Base-by-base conservation (phyloP, 208 protist species). In the Crithidia mellificae region DNA sequence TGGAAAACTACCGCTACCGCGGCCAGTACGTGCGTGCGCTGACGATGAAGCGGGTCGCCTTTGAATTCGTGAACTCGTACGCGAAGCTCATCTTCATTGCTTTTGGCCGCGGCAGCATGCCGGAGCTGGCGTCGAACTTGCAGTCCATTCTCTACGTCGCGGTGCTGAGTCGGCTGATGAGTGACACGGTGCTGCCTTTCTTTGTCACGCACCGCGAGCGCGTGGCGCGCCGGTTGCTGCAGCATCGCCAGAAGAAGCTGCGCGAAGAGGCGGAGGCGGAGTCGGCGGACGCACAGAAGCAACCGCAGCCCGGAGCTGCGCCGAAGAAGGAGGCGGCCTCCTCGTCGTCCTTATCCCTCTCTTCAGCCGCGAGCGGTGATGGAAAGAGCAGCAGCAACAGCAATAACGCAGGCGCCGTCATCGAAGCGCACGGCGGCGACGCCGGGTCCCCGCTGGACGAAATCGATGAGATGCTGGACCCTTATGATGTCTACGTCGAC, bases 31-130 rank as follows among this genome's bases (percentile, higher is more conserved):
- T 85, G 9, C 76, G 77, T 22, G 72, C 85, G 14, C 63, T 91
- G 43, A 90, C 77, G 57, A 63, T 84, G 54, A 93, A 93, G 77
- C 75, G 82, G 0, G 80, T 90, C 11, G 56, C 67, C 29, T 88
- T 93, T 46, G 85, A 93, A 55, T 77, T 85, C 38, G 55, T 90
- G 52, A 87, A 91, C 80, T 81, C 75, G 5, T 91, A 89, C 73
- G 68, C 63, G 5, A 83, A 82, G 61, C 68, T 93, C 6, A 66
- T 93, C 67, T 88, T 80, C 51, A 58, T 93, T 19, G 77, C 75
- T 22, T 87, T 93, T 63, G 63, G 82, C 9, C 83, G 83, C 12
- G 53, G 67, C 49, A 66, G 80, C 67, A 76, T 88, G 47, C 41
- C 65, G 19, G 74, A 87, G 63, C 78, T 92, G 34, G 55, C 74